phyloP scores from a whole-genome alignment of 257 asterid genomes.

The Cruciata laevipes region DNA sequence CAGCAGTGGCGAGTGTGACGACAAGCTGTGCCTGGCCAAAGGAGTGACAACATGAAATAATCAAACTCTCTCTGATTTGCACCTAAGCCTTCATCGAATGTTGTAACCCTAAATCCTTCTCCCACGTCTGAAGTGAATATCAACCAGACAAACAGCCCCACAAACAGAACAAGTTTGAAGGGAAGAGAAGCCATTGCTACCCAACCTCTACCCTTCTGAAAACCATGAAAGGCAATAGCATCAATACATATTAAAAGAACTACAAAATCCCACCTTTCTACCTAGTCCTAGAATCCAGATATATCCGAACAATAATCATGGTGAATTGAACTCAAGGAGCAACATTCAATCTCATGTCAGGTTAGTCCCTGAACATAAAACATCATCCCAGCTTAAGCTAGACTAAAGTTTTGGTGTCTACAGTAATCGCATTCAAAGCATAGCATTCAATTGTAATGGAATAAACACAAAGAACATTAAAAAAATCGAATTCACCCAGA shows the following conservation, averaged over 20 bases:
- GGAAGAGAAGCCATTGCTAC: constrained; percentile 39
- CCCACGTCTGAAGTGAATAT: constrained; percentile 26
- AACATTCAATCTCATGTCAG: neutral
- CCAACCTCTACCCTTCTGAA: constrained; percentile 7
- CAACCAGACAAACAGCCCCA: constrained; percentile 28
- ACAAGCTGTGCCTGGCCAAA: constrained; percentile 81
- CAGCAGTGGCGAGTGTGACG: constrained; percentile 53
- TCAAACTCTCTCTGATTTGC: constrained; percentile 62
- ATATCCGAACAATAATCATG: neutral
- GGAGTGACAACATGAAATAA: constrained; percentile 68
- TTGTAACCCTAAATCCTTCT: constrained; percentile 14
- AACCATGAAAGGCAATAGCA: neutral
- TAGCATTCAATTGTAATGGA: too few relatives aligned
- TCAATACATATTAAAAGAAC: neutral
- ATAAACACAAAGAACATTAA: too few relatives aligned
- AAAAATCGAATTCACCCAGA: neutral
- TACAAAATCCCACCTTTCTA: neutral
- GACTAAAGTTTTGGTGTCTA: too few relatives aligned
- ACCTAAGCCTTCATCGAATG: constrained; percentile 16
- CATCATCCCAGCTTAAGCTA: too few relatives aligned
- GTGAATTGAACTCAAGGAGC: neutral
- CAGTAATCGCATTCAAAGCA: too few relatives aligned
- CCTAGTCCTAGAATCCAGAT: neutral
- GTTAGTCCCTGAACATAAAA: too few relatives aligned
- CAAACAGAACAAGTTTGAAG: constrained; percentile 18